phyloP scores from a whole-genome alignment of 805 yeast genomes.

The Starmerella ratchasimensis region DNA sequence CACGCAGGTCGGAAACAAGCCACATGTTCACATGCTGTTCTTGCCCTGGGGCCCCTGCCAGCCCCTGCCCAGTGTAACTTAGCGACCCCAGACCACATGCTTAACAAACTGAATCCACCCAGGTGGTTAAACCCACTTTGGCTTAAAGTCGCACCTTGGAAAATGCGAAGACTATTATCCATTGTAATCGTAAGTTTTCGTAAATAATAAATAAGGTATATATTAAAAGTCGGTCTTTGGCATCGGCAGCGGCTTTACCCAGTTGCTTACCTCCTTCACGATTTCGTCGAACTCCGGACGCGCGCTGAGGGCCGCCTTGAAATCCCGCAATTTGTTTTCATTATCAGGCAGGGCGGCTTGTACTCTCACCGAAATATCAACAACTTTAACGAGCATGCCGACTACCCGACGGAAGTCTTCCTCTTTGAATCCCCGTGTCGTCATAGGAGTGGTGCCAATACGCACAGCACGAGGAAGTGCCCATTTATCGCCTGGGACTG shows the following conservation, averaged over 20 bases:
- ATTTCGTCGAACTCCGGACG: constrained; percentile 21
- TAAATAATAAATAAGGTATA: too few species aligned
- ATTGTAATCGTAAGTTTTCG: too few species aligned
- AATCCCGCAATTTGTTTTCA: constrained; percentile 89
- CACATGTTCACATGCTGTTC: too few species aligned
- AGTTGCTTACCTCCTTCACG: constrained; percentile 16
- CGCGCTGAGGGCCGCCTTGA: constrained; percentile 60
- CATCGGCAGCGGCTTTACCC: constrained; percentile 15
- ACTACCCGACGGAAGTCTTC: constrained; percentile 72
- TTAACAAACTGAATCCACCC: too few species aligned
- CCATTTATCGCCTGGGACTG: constrained; percentile 93
- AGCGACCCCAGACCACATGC: too few species aligned
- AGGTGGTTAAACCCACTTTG: too few species aligned
- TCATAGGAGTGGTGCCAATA: constrained; percentile 97
- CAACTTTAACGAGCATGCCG: constrained; percentile 63
- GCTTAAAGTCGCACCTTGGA: too few species aligned
- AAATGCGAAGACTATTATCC: too few species aligned
- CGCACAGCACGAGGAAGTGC: constrained; percentile 95
- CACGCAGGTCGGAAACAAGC: too few species aligned
- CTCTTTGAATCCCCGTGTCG: constrained; percentile 88
- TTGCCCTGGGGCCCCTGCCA: too few species aligned
- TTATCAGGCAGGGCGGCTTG: constrained; percentile 75
- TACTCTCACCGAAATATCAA: constrained; percentile 54
- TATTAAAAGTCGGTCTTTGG: not conserved
- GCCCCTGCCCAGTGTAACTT: too few species aligned